Evolutionary conservation across 2,329 filamentous ascomycete species (phyloP), one percentile per base, ranked within the genome.

Genomic region (Pseudocercospora macadamiae): DNA sequence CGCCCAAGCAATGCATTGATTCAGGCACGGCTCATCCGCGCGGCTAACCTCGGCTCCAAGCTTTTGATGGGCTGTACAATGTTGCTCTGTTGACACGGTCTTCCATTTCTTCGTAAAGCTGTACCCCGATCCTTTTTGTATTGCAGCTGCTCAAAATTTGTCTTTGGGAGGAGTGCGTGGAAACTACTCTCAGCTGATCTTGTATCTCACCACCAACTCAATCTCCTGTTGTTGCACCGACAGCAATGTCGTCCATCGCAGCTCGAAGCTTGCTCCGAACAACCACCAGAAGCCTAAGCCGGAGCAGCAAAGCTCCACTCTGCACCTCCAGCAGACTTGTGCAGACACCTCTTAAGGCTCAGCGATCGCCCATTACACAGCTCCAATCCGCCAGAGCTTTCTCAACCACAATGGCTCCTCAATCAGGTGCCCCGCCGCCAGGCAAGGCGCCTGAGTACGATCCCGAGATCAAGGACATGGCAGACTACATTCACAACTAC

Each of bases 391-490:
- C 62, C 26, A 55, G 70, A 55, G 56, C 66, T 7, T 71, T 73
- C 66, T 71, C 70, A 4, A 64, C 71, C 37, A 70, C 66, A 53
- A 72, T 72, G 70, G 58, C 64, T 18, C 57, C 68, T 48, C 66
- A 69, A 26, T 68, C 65, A 2, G 68, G 68, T 63, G 70, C 71
- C 34, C 64, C 68, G 57, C 69, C 65, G 28, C 67, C 71, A 21
- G 68, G 69, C 39, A 60, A 65, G 34, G 62, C 66, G 49, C 61
- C 66, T 19, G 69, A 72, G 55, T 97, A 93, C 77, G 93, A 97
- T 75, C 86, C 89, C 64, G 93, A 97, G 80, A 95, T 97, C 77
- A 88, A 87, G 77, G 93, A 97, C 75, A 96, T 99, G 82, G 93
- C 93, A 64, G 86, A 84, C 78, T 99, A 97, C 79, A 89, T 97